Evolutionary conservation across 225 moss, liverwort and hornwort genomes (phyloP).

Genomic region (Pseudisothecium myosuroides): DNA sequence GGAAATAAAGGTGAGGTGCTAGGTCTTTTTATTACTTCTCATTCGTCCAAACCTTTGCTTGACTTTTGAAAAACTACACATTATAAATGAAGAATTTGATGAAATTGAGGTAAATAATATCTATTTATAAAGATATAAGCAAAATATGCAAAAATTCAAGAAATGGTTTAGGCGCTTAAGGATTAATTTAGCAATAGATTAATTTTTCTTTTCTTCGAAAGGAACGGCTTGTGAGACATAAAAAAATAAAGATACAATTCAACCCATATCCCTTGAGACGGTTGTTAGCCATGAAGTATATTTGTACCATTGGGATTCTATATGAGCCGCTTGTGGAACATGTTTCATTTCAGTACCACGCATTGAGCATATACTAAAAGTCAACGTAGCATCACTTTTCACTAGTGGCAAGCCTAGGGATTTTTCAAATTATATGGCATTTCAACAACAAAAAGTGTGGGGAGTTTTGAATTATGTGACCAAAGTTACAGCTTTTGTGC

Average conservation of each 20-base stretch:
- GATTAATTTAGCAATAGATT: neutral
- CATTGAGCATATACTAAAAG: neutral
- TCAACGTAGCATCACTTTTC: neutral
- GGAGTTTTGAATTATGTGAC: neutral
- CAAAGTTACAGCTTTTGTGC: rapidly evolving
- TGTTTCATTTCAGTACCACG: neutral
- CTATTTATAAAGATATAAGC: no score
- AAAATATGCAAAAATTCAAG: no score
- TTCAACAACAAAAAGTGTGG: neutral
- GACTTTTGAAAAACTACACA: no score
- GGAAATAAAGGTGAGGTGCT: no score
- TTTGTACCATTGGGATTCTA: neutral
- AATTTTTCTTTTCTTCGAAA: neutral
- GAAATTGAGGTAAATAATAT: no score
- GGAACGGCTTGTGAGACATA: rapidly evolving
- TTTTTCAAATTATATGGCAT: neutral
- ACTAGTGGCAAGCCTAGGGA: neutral
- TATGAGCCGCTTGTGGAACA: no score
- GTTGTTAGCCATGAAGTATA: neutral
- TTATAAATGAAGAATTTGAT: no score
- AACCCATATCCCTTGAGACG: no score
- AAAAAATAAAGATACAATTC: neutral
- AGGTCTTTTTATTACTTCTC: no score
- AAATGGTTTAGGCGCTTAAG: no score
- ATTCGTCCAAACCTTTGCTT: no score